phyloP scores from a whole-genome alignment of 1,139 yeast genomes.

The Nematodospora anomalae region DNA sequence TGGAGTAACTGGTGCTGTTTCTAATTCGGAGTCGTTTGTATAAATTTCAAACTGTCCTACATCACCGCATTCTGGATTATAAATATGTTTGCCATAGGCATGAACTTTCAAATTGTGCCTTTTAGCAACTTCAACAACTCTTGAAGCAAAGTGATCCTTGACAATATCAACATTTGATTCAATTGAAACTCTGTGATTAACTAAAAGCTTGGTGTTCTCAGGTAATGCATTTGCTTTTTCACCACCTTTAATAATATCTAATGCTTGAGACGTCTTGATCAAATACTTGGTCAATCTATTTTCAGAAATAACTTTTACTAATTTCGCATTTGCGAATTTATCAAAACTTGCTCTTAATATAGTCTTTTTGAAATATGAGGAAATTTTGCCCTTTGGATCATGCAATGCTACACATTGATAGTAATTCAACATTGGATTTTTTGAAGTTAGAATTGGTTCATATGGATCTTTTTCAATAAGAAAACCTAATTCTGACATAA shows the following conservation, averaged over 20 bases:
- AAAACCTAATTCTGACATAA: conserved; percentile 40
- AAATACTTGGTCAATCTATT: conserved; percentile 26
- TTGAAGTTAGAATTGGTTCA: conserved; percentile 28
- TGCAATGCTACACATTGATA: conserved; percentile 42
- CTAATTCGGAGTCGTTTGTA: conserved; percentile 19
- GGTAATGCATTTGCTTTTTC: conserved; percentile 45
- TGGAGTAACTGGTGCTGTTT: conserved; percentile 42
- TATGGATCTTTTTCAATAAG: conserved; percentile 40
- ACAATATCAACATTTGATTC: conserved; percentile 22
- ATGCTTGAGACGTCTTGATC: conserved; percentile 38
- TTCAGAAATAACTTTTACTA: conserved; percentile 20
- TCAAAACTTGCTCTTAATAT: conserved; percentile 38
- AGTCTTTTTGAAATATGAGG: conserved; percentile 23
- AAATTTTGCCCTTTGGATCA: conserved; percentile 21
- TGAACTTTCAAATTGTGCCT: conserved; percentile 27
- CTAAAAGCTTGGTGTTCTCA: conserved; percentile 31
- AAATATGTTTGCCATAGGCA: conserved; percentile 24
- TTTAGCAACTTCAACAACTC: conserved; percentile 28
- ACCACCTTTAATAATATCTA: conserved; percentile 39
- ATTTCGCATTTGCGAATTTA: conserved; percentile 30
- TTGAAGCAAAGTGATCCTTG: conserved; percentile 22
- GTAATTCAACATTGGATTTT: conserved; percentile 33
- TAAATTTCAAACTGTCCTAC: conserved; percentile 28
- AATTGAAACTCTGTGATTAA: conserved; percentile 37
- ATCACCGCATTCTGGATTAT: conserved; percentile 14